Base-by-base conservation (phyloP, 176 grass and related monocot species). In the Zoysia pacifica region DNA sequence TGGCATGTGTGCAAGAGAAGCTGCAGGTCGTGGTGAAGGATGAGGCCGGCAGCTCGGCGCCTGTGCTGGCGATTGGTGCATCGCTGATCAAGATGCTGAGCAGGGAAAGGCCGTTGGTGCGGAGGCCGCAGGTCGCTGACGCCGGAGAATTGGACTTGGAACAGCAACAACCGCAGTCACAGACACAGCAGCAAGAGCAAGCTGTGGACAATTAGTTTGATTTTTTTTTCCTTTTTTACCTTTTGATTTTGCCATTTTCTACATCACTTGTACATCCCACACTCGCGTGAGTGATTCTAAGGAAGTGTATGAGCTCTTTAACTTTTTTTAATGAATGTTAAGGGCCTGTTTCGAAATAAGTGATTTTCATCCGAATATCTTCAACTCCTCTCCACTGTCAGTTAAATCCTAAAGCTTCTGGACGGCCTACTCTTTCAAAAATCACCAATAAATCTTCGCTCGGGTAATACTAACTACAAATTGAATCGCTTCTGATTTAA, bases 81-180 rank as follows among this genome's bases (percentile, higher is more conserved):
- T 85, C 89, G 65, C 69, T 91, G 11, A 84, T 68, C 67, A 73
- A 81, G 89, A 91, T 91, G 86, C 62, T 88, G 9, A 88, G 74
- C 82, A 74, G 82, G 69, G 85, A 91, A 78, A 74, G 89, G 55
- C 82, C 89, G 52, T 19, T 40, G 73, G 18, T 45, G 47, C 11
- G 82, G 54, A 87, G 80, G 72, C 50, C 38, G 2, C 85, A 69
- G 48, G 69, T 39, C 14, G 78, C 80, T 36, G 11, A 36, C 65
- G 79, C 42, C 14, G 53, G 67, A 44, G 84, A 86, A 49, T 48
- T 83, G 18, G 89, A 91, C 37, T 14, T 88, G 77, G 89, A 91
- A 40, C 80, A 85, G 8, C 81, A 85, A 28, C 28, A 28, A 28
- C 69, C 2, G 28, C 56, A 5, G 19, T 11, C 54, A 42, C 52